phyloP scores from a whole-genome alignment of 1,139 yeast species.

The Nakaseomyces glabratus region DNA sequence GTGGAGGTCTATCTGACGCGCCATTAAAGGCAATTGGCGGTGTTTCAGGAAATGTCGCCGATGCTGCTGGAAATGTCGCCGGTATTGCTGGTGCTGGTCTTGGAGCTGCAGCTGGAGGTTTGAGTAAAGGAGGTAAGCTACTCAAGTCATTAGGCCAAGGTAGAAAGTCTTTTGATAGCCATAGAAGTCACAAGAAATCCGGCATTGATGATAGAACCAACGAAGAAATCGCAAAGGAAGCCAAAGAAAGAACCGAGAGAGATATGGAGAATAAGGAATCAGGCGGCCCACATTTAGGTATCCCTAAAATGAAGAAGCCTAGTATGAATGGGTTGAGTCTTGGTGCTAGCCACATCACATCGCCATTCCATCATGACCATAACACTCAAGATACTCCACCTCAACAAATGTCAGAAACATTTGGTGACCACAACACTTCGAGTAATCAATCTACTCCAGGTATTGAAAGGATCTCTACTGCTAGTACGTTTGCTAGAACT shows the following conservation, averaged over 20 bases:
- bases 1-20: slow-evolving; percentile 38
- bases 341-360: not conserved
- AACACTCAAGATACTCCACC: not conserved
- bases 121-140: slow-evolving; percentile 40
- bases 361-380: not conserved
- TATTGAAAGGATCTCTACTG: slow-evolving; percentile 12
- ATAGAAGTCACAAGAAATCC: not conserved
- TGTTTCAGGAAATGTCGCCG: slow-evolving; percentile 33
- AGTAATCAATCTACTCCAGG: slow-evolving; percentile 5
- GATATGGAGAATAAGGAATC: slow-evolving; percentile 4
- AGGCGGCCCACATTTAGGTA: not conserved
- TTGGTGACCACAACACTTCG: slow-evolving; percentile 3
- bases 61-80: slow-evolving; percentile 33
- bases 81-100: slow-evolving; percentile 33
- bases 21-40: slow-evolving; percentile 44
- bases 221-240: slow-evolving; percentile 5
- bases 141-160: slow-evolving; percentile 24
- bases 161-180: slow-evolving; percentile 9
- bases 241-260: slow-evolving; percentile 4
- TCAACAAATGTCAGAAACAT: not conserved
- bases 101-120: slow-evolving; percentile 33
- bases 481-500: slow-evolving; percentile 35
- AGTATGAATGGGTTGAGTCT: not conserved
- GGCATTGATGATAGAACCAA: slow-evolving; percentile 6
- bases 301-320: slow-evolving; percentile 1